phyloP scores from a whole-genome alignment of 129 eudicot species.

The Saposhnikovia divaricata region DNA sequence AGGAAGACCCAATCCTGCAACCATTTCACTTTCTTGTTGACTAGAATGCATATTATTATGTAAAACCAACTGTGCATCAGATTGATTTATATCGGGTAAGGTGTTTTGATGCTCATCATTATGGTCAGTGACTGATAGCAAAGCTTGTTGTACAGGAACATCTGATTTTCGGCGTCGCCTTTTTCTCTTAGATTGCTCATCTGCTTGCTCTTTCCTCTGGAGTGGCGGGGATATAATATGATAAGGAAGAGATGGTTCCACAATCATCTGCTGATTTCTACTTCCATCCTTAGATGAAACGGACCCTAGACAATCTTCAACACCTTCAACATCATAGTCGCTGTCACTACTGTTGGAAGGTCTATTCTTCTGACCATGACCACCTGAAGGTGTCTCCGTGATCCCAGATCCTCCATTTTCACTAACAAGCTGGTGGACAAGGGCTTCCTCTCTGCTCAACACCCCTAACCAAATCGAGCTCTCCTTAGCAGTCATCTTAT shows the following conservation, averaged over 20 bases:
- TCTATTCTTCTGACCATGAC: conserved; percentile 44
- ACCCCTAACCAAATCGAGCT: conserved; percentile 82
- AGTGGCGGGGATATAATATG: not conserved
- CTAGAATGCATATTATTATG: conserved; percentile 17
- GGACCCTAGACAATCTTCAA: conserved; percentile 43
- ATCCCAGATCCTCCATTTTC: conserved; percentile 63
- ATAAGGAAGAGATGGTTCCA: conserved; percentile 18
- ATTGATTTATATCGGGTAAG: not conserved
- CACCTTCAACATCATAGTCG: conserved; percentile 63
- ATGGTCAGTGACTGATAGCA: conserved; percentile 17
- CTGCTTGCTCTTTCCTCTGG: conserved; percentile 24
- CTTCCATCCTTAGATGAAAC: conserved; percentile 64
- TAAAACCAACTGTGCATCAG: conserved; percentile 5
- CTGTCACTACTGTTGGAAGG: conserved; percentile 61
- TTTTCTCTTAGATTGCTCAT: conserved; percentile 19
- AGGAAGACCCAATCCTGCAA: conserved; percentile 18
- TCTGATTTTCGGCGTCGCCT: conserved; percentile 23
- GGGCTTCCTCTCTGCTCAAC: conserved; percentile 66
- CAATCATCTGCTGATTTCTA: conserved; percentile 20
- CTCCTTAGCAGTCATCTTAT: conserved; percentile 90
- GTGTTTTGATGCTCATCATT: not conserved
- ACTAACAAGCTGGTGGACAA: conserved; percentile 45
- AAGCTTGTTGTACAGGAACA: conserved; percentile 18
- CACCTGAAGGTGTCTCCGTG: conserved; percentile 43
- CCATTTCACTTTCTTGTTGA: conserved; percentile 14